phyloP scores from a whole-genome alignment of 202 grass and related monocot genomes.

The Elaeis oleifera region DNA sequence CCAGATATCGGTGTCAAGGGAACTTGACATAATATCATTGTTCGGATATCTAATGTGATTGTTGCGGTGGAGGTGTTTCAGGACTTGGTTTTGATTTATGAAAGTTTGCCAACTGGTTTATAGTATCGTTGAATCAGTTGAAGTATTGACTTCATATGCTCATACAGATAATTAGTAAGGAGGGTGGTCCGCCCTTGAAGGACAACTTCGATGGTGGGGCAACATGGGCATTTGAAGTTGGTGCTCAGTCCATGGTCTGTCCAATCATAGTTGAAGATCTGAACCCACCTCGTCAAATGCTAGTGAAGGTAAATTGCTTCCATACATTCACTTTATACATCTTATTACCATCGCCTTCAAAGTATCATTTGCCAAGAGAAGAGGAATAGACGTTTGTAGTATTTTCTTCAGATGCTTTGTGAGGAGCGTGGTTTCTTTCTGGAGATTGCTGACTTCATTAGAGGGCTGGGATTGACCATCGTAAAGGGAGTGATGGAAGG shows the following conservation, averaged over 20 bases:
- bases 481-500: constrained; percentile 93
- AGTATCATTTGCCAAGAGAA: too few relatives aligned
- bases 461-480: constrained; percentile 86
- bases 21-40: too few relatives aligned
- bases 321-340: too few relatives aligned
- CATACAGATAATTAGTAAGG: constrained; percentile 55
- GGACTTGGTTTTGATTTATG: too few relatives aligned
- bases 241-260: constrained; percentile 71
- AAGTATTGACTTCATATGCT: neutral
- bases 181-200: constrained; percentile 70
- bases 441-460: constrained; percentile 95
- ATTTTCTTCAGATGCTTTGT: constrained; percentile 60
- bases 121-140: too few relatives aligned
- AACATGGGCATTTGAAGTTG: constrained; percentile 96
- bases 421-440: constrained; percentile 89
- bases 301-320: constrained; percentile 55
- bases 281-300: constrained; percentile 75
- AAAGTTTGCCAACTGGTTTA: too few relatives aligned
- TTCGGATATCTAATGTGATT: too few relatives aligned
- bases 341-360: too few relatives aligned
- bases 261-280: constrained; percentile 95
- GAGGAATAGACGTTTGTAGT: neutral
- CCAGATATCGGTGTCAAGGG: too few relatives aligned
- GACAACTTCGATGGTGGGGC: constrained; percentile 88
- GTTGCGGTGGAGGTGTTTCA: too few relatives aligned